These are phyloP conservation scores for Fusarium buxicola DNA, from an alignment of 2,329 filamentous ascomycete species.

Conservation along the genomic window DNA sequence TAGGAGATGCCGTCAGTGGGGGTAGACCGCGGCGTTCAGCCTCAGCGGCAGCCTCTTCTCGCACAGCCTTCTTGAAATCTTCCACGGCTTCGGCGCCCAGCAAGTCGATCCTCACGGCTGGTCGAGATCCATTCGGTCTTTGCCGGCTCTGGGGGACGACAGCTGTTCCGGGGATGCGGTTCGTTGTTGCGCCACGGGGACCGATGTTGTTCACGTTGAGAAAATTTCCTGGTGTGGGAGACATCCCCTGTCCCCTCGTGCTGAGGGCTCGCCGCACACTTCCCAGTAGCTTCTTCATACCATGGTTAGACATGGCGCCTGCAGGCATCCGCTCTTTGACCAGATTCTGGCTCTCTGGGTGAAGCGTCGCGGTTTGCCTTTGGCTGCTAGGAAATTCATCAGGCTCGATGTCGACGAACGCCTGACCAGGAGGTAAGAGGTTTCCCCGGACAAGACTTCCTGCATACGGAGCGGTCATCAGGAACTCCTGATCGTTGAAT, in stretches of 20 bases:
- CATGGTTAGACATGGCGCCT: constrained; percentile 74
- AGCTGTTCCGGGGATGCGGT: constrained; percentile 69
- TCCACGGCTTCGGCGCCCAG: constrained; percentile 83
- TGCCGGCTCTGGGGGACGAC: constrained; percentile 67
- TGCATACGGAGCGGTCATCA: constrained; percentile 75
- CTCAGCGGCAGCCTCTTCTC: constrained; percentile 67
- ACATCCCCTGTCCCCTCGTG: constrained; percentile 61
- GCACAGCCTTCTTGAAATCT: constrained; percentile 81
- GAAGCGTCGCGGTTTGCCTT: constrained; percentile 66
- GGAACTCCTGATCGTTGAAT: constrained; percentile 66
- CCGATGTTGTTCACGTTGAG: constrained; percentile 62
- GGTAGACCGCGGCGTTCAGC: constrained; percentile 44
- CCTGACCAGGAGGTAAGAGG: constrained; percentile 82
- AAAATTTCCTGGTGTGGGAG: constrained; percentile 60
- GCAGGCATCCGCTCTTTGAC: constrained; percentile 62
- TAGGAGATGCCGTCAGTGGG: constrained; percentile 32
- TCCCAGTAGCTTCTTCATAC: constrained; percentile 87
- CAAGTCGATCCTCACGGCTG: constrained; percentile 79
- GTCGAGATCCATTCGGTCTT: constrained; percentile 57
- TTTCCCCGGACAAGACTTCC: constrained; percentile 91
- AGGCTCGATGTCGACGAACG: constrained; percentile 77
- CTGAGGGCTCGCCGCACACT: constrained; percentile 87
- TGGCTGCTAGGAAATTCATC: constrained; percentile 60
- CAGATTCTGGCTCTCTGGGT: constrained; percentile 52
- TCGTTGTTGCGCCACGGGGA: constrained; percentile 65